Evolutionary conservation across 305 asterid genomes (phyloP), one percentile per base, ranked within the genome.

Genomic region (Fraxinus latifolia): DNA sequence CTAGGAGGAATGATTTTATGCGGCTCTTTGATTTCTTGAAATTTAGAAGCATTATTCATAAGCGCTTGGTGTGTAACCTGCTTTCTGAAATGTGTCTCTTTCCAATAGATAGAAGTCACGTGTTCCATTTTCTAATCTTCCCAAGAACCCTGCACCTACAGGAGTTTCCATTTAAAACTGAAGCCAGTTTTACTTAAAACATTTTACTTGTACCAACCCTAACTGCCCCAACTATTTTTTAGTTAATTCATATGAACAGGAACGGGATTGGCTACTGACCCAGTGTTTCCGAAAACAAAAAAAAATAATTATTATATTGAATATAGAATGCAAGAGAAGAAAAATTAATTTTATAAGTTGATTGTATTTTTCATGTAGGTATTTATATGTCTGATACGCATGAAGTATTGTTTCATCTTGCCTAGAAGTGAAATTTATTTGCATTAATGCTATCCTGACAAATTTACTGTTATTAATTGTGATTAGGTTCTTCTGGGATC

Each of bases 401-500:
- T 50, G 53, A 12, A 14, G 6, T 7, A 9, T 15, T 36, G 1
- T 72, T 53, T 81, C 53, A 42, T 39, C 53, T 62, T 73, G 50
- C 77, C 47, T 42, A 53, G 47, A 39, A 78, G 60, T 74, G 80
- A 44, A 44, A 58, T 78, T 15, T 1, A 60, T 65, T 65, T 65
- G 9, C 36, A 25, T 27, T 8, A 67, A 67, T 7, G 71, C 0
- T 6, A 21, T 21, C 33, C 3, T 62, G n/a, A 23, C 36, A 67
- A 67, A 27, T 67, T 82, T 25, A 62, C 73, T 47, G 15, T 68
- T 72, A 70, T 83, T 77, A 47, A 77, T 80, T 47, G 31, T 88
- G 85, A 32, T 2, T 90, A 94, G 99, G 99, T 94, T 29, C 99
- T 95, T 88, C 55, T 95, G 81, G 99, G 99, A 81, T 95, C 99